Evolutionary conservation across 768 basidiomycete genomes (phyloP), one percentile per base, ranked within the genome.

Genomic region (Fomitopsis pulvina): DNA sequence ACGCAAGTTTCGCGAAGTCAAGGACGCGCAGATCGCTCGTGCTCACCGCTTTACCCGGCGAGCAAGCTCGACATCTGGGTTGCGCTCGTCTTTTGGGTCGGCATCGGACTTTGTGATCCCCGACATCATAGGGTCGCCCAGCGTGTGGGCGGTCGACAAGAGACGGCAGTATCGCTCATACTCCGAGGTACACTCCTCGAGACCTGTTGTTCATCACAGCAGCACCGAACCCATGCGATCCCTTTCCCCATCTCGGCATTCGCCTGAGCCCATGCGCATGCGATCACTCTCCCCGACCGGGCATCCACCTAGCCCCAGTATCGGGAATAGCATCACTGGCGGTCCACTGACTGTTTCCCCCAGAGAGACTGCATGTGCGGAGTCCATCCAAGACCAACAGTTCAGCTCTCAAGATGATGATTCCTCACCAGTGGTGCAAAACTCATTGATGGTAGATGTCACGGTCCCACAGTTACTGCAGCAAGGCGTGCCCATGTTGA

Each of bases 401-500:
- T 38, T 16, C 38, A 8, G 24, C 37, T 25, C 37, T 7, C 3
- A 40, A 25, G 16, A 24, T 21, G 12, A n/a, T 7, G 34, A 32
- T 2, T 8, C 25, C 8, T 40, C 38, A 7, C 37, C 37, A 2
- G 46, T 56, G 2, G 55, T 50, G 18, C 51, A 56, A 26, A 50
- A 48, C 21, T 51, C 58, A 18, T 21, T 42, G 7, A 22, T 46
- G 30, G 20, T 45, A 12, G 75, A 83, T 30, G 65, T 77, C 12
- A 68, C 73, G 0, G 79, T 89, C 2, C 85, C 87, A 0, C 64
- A 65, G 41, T 57, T 76, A 11, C 67, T 90, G 21, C 77, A 80
- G 60, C 66, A 73, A 6, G 89, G 89, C 39, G 79, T 78, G 0
- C 75, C 77, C 0, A 86, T 95, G 83, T 81, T 81, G 55, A 96